Conservation (phyloP, 2,329 filamentous ascomycete genomes). For the Fusarium illudens region DNA sequence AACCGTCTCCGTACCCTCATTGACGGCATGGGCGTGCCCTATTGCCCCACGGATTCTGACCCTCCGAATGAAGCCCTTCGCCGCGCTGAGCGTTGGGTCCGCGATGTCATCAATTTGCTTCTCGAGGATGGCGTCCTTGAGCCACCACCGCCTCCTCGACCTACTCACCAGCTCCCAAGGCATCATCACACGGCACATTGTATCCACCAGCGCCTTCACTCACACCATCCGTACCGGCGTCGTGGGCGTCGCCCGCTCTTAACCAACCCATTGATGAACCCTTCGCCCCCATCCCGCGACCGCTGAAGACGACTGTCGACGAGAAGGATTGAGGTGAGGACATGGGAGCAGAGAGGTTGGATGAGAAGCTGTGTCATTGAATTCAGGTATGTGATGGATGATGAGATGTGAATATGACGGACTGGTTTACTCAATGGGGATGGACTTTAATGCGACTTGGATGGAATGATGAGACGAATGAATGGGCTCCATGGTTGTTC, state of each 20-base stretch:
- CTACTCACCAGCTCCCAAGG: constrained; percentile 20
- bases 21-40: constrained; percentile 2
- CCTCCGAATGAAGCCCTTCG: background rate
- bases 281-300: background rate
- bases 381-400: background rate
- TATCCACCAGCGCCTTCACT: constrained; percentile 33
- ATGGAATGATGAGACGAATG: background rate
- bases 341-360: background rate
- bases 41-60: background rate
- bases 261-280: background rate
- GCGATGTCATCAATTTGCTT: constrained; percentile 11
- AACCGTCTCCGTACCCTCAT: constrained; percentile 27
- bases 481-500: background rate
- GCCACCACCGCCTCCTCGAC: constrained; percentile 6
- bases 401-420: background rate
- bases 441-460: background rate
- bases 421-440: background rate
- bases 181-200: constrained; percentile 36
- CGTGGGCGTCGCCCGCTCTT: constrained; percentile 8
- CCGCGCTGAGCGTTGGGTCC: constrained; percentile 22
- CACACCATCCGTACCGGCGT: constrained; percentile 34
- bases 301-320: background rate
- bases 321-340: background rate
- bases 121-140: constrained; percentile 22
- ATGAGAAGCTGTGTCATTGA: background rate